Percentiles rank a stretch among this genome's conserved stretches.
Conservation (phyloP, 257 asterid species). For the Solanum tarapatanum region DNA sequence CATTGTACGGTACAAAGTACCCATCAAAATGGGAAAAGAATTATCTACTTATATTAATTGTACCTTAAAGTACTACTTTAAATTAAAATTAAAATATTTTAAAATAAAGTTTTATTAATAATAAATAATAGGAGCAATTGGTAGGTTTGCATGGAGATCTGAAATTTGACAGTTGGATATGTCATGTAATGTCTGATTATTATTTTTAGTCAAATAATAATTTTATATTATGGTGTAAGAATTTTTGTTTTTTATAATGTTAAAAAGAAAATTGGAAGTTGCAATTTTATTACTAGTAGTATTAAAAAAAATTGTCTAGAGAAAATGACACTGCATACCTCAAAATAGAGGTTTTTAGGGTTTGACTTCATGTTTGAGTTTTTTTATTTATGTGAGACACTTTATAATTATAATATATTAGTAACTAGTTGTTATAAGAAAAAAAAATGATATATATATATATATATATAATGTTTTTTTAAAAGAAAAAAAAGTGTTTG, state of each 20-base stretch:
- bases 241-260: not conserved
- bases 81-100: not conserved
- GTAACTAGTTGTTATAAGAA: not conserved
- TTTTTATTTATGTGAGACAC: not conserved
- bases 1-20: slow-evolving; percentile 25
- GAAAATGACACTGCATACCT: not conserved
- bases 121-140: not conserved
- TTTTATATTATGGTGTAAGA: not conserved
- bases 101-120: no score
- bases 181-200: slow-evolving; percentile 5
- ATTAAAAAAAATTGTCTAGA: not conserved
- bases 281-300: not conserved
- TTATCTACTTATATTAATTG: not conserved
- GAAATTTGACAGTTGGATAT: slow-evolving; percentile 30
- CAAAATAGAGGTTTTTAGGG: not conserved
- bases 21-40: not conserved
- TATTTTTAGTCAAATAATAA: not conserved
- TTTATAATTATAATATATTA: not conserved
- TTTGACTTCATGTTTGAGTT: not conserved
- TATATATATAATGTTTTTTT: not conserved
- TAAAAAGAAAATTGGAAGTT: not conserved
- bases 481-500: not conserved
- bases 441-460: not conserved
- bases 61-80: not conserved
- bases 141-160: slow-evolving; percentile 19